Evolutionary conservation across 495 filamentous ascomycete genomes (phyloP), one percentile per base, ranked within the genome.

Genomic region (Mycothermus thermophilus): DNA sequence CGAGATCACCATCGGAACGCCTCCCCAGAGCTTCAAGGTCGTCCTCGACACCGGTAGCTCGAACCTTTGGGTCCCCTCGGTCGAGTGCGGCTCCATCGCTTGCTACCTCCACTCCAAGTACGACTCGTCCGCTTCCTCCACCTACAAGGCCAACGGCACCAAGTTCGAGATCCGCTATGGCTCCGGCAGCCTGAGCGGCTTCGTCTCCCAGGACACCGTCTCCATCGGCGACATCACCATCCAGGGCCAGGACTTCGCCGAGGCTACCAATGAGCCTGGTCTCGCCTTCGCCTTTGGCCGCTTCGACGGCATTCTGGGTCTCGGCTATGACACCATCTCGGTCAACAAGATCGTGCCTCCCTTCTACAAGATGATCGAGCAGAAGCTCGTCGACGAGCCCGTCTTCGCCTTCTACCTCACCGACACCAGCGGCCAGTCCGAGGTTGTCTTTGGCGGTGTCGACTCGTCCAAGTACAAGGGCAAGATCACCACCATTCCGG

Each of bases 31-130:
- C 34, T 99, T 99, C 75, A 99, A 99, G 69, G 92, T 99, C 42
- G 80, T 99, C 40, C 77, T 99, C 36, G 92, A 99, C 55, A 99
- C 92, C 17, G 92, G 92, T 42, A 95, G 87, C 69, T 99, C 92
- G 44, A 99, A 99, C 66, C 71, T 99, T 35, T 99, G 92, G 92
- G 92, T 99, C 34, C 92, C 92, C 3, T 94, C 86, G 2, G 65
- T 69, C 10, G 67, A 83, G 45, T 99, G 92, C 59, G 80, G 75
- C 50, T 95, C 88, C 34, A 99, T 99, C 48, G 92, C 92, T 41
- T 99, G 92, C 72, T 99, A 86, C 59, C 79, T 99, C 38, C 92
- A 99, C 69, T 72, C 57, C 57, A 99, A 88, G 69, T 99, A 93
- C 62, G 90, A 96, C 59, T 85, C 83, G 32, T 83, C 80, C 18